A percentile compares a stretch with the other conserved stretches of the same genome.
Conservation (phyloP, 2,329 filamentous ascomycete genomes). For the Trichoderma oligosporum region DNA sequence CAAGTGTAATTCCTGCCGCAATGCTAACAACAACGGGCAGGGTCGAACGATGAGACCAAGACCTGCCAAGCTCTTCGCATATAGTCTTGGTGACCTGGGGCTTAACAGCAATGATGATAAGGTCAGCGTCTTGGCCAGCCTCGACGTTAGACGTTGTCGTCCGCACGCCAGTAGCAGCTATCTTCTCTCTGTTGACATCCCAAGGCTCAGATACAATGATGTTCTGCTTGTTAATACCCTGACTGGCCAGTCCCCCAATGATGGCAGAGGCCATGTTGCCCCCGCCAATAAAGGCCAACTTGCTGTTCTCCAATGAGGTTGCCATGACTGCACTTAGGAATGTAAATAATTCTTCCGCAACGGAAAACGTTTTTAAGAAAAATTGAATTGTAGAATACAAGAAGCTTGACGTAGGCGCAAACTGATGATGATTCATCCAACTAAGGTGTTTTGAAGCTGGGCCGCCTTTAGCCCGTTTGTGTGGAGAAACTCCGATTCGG, state of each 20-base stretch:
- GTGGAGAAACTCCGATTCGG: slow-evolving; percentile 13
- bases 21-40: slow-evolving; percentile 48
- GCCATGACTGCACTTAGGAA: slow-evolving; percentile 24
- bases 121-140: slow-evolving; percentile 41
- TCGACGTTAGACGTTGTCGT: slow-evolving; percentile 47
- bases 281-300: slow-evolving; percentile 41
- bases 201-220: slow-evolving; percentile 49
- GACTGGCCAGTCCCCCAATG: slow-evolving; percentile 45
- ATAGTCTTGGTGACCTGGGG: slow-evolving; percentile 47
- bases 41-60: slow-evolving; percentile 32
- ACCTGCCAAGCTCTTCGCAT: slow-evolving; percentile 44
- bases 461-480: background rate
- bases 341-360: too few relatives aligned
- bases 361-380: background rate
- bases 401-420: slow-evolving; percentile 9
- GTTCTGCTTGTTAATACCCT: slow-evolving; percentile 42
- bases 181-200: slow-evolving; percentile 51
- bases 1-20: slow-evolving; percentile 46
- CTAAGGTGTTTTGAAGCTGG: background rate
- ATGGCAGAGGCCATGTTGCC: slow-evolving; percentile 53
- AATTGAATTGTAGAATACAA: background rate
- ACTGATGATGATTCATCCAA: background rate
- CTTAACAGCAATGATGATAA: slow-evolving; percentile 50
- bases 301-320: slow-evolving; percentile 30
- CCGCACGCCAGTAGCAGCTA: slow-evolving; percentile 42